Evolutionary conservation across 495 filamentous ascomycete genomes (phyloP).

Genomic region (Lepraria neglecta): DNA sequence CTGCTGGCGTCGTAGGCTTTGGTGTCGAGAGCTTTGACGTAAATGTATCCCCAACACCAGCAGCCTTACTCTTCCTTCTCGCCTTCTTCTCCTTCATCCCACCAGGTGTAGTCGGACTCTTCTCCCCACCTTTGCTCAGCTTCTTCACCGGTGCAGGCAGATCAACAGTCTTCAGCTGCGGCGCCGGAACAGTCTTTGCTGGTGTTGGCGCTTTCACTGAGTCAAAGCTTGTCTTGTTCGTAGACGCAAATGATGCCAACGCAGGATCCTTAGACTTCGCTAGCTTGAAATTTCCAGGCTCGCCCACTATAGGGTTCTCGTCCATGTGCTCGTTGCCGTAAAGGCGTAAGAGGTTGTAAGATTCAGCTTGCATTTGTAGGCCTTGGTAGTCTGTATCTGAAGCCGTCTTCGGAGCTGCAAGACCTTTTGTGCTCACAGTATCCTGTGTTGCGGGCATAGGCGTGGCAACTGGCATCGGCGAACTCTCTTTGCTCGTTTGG

Average conservation of each 20-base stretch:
- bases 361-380: conserved; percentile 58
- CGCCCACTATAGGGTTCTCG: conserved; percentile 78
- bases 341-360: conserved; percentile 55
- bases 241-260: conserved; percentile 17
- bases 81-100: conserved; percentile 27
- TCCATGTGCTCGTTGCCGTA: conserved; percentile 82
- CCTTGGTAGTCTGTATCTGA: conserved; percentile 36
- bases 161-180: conserved; percentile 23
- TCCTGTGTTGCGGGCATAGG: conserved; percentile 33
- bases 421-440: conserved; percentile 30
- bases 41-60: conserved; percentile 10
- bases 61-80: conserved; percentile 29
- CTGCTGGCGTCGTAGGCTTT: conserved; percentile 18
- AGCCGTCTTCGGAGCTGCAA: conserved; percentile 1
- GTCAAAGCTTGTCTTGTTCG: conserved; percentile 10
- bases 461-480: conserved; percentile 52
- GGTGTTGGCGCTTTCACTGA: conserved; percentile 12
- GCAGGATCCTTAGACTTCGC: conserved; percentile 40
- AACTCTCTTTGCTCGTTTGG: conserved; percentile 50
- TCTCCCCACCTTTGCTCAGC: conserved; percentile 19
- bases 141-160: conserved; percentile 12
- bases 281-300: conserved; percentile 79
- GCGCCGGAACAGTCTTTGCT: conserved; percentile 14
- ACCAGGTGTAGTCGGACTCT: conserved; percentile 23
- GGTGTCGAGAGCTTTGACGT: conserved; percentile 24